phyloP scores from a whole-genome alignment of 805 yeast genomes.

The Candida berthetii region DNA sequence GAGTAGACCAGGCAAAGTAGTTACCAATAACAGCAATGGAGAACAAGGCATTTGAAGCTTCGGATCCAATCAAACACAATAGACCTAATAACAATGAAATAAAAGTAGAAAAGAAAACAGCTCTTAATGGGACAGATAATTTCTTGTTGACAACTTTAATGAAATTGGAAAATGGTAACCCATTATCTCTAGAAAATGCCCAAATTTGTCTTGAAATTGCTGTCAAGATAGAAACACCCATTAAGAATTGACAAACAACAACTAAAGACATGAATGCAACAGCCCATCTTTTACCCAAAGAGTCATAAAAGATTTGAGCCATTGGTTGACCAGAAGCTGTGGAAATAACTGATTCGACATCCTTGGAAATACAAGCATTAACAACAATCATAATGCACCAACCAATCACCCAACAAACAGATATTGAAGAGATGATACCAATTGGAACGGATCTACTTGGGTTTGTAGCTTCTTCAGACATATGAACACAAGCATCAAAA shows the following conservation, averaged over 20 bases:
- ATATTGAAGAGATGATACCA: slow-evolving; percentile 56
- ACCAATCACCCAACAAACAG: slow-evolving; percentile 52
- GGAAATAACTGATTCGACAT: slow-evolving; percentile 33
- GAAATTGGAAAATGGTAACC: slow-evolving; percentile 52
- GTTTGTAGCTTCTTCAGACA: slow-evolving; percentile 65
- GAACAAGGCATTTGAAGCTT: slow-evolving; percentile 39
- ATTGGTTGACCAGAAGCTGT: slow-evolving; percentile 52
- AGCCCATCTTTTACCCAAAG: slow-evolving; percentile 61
- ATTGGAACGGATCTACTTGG: slow-evolving; percentile 59
- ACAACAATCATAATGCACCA: slow-evolving; percentile 47
- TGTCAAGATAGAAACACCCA: slow-evolving; percentile 55
- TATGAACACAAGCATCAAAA: slow-evolving; percentile 66
- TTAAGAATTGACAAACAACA: slow-evolving; percentile 58
- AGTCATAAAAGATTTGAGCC: slow-evolving; percentile 58
- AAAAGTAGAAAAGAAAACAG: slow-evolving; percentile 38
- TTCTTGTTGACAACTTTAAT: slow-evolving; percentile 52
- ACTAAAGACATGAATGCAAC: no score
- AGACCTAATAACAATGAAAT: slow-evolving; percentile 31
- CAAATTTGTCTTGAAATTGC: slow-evolving; percentile 65
- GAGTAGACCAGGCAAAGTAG: slow-evolving; percentile 35
- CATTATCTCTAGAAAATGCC: no score
- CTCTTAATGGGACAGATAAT: slow-evolving; percentile 59
- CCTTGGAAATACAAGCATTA: slow-evolving; percentile 46
- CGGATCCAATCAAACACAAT: slow-evolving; percentile 31
- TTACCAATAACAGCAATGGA: slow-evolving; percentile 36